These are phyloP conservation scores for Eucalyptus sideroxylon DNA, from an alignment of 345 rosid species.

Conservation along the genomic window DNA sequence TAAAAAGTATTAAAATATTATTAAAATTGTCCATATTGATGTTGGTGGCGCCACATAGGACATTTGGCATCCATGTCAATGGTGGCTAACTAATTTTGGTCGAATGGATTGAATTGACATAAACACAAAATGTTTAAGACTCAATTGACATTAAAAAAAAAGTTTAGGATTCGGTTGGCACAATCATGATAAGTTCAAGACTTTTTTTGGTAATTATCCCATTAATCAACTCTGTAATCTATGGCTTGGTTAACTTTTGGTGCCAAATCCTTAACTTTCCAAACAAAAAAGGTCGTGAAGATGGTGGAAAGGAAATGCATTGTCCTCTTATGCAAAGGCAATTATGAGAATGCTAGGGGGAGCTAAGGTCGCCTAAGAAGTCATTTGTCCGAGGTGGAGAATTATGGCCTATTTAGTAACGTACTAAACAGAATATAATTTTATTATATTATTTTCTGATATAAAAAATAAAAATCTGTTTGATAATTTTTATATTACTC, in stretches of 20 bases:
- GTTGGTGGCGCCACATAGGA: accelerated
- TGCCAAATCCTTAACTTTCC: neutral
- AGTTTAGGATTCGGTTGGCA: accelerated
- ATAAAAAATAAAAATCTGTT: no score
- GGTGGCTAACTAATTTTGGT: accelerated
- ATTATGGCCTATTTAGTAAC: no score
- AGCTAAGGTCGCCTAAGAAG: neutral
- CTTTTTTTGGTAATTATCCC: no score
- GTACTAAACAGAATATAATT: accelerated
- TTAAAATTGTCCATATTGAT: accelerated
- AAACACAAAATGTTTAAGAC: no score
- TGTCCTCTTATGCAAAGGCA: neutral
- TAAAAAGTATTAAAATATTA: no score
- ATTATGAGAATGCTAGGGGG: accelerated
- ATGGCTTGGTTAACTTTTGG: neutral
- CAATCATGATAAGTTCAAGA: accelerated
- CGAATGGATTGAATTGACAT: accelerated
- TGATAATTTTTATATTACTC: no score
- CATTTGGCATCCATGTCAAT: accelerated
- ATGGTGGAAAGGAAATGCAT: neutral
- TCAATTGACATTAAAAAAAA: accelerated
- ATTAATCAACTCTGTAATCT: neutral
- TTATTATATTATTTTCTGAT: accelerated
- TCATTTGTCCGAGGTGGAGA: neutral
- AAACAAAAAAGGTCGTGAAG: neutral